Evolutionary conservation across 352 stramenopile species (phyloP).

Genomic region (Phytophthora sojae): DNA sequence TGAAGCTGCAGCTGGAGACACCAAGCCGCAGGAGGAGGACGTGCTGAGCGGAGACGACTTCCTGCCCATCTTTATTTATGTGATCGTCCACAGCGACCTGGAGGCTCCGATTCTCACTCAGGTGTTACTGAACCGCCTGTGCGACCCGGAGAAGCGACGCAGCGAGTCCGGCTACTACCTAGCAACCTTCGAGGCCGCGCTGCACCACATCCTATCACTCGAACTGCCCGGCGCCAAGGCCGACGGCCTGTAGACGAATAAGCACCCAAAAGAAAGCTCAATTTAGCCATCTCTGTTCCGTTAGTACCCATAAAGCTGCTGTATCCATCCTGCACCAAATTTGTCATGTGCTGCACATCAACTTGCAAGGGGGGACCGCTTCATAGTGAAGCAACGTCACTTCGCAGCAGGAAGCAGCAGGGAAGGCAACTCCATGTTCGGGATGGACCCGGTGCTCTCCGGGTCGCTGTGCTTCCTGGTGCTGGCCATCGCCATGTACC

Average conservation of each 20-base stretch:
- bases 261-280: too few species aligned
- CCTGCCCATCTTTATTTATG: conserved; percentile 91
- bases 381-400: conserved; percentile 24
- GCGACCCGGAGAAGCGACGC: conserved; percentile 84
- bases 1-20: conserved; percentile 3
- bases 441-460: conserved; percentile 86
- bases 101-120: conserved; percentile 81
- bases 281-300: conserved; percentile 25
- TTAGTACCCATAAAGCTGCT: conserved; percentile 3
- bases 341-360: not conserved
- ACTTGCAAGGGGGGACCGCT: conserved; percentile 13
- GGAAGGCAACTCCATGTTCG: conserved; percentile 15
- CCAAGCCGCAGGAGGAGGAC: conserved; percentile 56
- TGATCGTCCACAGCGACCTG: conserved; percentile 86
- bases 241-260: conserved; percentile 30
- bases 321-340: not conserved
- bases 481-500: conserved; percentile 89
- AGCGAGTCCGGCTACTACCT: conserved; percentile 91
- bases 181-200: conserved; percentile 80
- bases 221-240: conserved; percentile 41
- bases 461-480: conserved; percentile 90
- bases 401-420: conserved; percentile 2
- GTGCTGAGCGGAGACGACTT: conserved; percentile 88
- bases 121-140: conserved; percentile 84
- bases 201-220: conserved; percentile 83